Conservation (phyloP, 192 early-diverging fungal genomes). For the Neocallimastix lanati region DNA sequence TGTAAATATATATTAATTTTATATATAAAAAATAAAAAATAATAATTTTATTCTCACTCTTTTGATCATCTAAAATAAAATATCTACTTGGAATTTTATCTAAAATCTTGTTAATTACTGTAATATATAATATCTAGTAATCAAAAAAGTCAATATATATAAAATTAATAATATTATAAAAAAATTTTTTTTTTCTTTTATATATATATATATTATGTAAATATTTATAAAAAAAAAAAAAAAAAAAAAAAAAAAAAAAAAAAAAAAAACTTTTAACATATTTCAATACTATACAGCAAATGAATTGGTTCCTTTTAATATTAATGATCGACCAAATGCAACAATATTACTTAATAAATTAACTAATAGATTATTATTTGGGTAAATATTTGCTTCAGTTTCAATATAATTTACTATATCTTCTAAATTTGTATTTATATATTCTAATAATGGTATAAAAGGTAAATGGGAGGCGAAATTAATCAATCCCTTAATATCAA, state of each 20-base stretch:
- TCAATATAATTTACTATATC: background rate
- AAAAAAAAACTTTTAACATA: too few relatives aligned
- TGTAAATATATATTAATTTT: background rate
- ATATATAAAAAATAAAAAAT: background rate
- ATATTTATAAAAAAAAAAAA: too few relatives aligned
- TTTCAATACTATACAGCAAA: background rate
- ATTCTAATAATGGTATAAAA: background rate
- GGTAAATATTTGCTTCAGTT: background rate
- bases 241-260: too few relatives aligned
- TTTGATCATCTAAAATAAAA: background rate
- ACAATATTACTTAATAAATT: background rate
- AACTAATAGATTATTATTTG: background rate
- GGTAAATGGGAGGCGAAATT: background rate
- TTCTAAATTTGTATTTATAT: background rate
- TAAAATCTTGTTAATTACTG: background rate
- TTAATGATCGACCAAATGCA: background rate
- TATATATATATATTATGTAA: too few relatives aligned
- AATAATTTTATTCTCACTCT: background rate
- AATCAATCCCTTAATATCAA: background rate
- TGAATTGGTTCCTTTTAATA: background rate
- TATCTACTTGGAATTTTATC: background rate
- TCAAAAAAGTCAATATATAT: too few relatives aligned
- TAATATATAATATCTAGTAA: background rate
- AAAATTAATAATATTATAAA: too few relatives aligned
- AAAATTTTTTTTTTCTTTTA: too few relatives aligned